Evolutionary conservation across 1,139 yeast genomes (phyloP).

Genomic region (Pichia kudriavzevii): DNA sequence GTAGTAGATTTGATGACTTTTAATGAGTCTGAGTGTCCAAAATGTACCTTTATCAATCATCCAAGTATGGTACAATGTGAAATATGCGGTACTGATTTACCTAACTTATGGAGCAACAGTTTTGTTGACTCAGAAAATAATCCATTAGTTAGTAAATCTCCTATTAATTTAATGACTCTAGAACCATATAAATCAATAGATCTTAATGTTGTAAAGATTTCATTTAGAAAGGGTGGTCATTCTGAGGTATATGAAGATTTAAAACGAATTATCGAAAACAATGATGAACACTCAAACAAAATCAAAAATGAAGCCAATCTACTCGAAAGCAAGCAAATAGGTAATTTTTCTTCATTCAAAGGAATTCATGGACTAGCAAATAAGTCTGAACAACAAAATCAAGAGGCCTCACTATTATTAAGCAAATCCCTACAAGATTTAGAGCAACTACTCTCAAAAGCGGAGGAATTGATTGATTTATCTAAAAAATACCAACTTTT

Average conservation of each 20-base stretch:
- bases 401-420: conserved; percentile 55
- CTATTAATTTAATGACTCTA: background rate
- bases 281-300: background rate
- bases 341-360: conserved; percentile 7
- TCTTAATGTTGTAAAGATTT: conserved; percentile 36
- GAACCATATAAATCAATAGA: conserved; percentile 1
- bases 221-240: conserved; percentile 59
- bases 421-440: conserved; percentile 70
- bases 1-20: conserved; percentile 18
- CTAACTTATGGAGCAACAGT: background rate
- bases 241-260: conserved; percentile 38
- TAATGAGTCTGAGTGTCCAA: conserved; percentile 53
- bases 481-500: conserved; percentile 29
- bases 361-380: conserved; percentile 68
- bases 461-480: conserved; percentile 61
- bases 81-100: conserved; percentile 62
- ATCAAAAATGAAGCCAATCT: background rate
- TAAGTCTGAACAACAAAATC: conserved; percentile 48
- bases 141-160: background rate
- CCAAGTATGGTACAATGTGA: conserved; percentile 75
- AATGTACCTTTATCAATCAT: conserved; percentile 83
- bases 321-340: background rate
- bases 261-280: conserved; percentile 28
- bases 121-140: background rate
- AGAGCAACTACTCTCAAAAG: conserved; percentile 68